Base-by-base conservation (phyloP, 2,329 filamentous ascomycete genomes). In the Colletotrichum ledebouriae region DNA sequence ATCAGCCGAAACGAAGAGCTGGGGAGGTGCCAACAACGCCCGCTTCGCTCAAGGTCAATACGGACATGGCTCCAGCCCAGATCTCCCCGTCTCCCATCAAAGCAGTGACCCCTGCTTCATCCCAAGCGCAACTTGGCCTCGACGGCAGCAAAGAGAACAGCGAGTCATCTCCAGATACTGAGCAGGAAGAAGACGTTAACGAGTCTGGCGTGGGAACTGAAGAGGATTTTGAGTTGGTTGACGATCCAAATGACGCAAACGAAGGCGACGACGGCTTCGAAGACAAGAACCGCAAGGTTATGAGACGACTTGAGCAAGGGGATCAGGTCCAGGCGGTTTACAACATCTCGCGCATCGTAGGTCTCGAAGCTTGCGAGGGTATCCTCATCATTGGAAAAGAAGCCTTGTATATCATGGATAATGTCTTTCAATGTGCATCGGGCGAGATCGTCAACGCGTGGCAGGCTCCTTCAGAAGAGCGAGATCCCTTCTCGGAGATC, bases 241-340 rank as follows among this genome's bases (percentile, higher is more conserved):
- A 98, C 69, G 95, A 98, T 70, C 94, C 95, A 0, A 94, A 94
- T 74, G 92, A 95, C 64, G 89, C 92, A 46, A 88, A 93, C 29
- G 94, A 96, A 52, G 84, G 81, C 1, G 88, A 90, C 13, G 89
- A 91, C 72, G 91, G 90, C 1, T 97, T 97, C 71, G 97, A 99
- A 79, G 97, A 99, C 78, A 98, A 98, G 82, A 98, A 99, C 75
- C 89, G 97, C 50, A 98, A 98, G 78, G 95, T 99, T 50, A 97
- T 98, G 94, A 89, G 96, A 59, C 95, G 94, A 71, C 85, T 99
- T 11, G 92, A 97, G 73, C 91, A 92, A 12, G 94, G 94, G 5
- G 96, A 99, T 74, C 89, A 94, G 63, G 95, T 99, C 2, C 93
- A 98, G 77, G 92, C 93, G 64, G 94, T 98, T 1, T 97, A 94